Percentiles rank a stretch among this genome's conserved stretches.
Evolutionary conservation across 352 stramenopile species (phyloP).

Genomic region (Saprolegnia parasitica): DNA sequence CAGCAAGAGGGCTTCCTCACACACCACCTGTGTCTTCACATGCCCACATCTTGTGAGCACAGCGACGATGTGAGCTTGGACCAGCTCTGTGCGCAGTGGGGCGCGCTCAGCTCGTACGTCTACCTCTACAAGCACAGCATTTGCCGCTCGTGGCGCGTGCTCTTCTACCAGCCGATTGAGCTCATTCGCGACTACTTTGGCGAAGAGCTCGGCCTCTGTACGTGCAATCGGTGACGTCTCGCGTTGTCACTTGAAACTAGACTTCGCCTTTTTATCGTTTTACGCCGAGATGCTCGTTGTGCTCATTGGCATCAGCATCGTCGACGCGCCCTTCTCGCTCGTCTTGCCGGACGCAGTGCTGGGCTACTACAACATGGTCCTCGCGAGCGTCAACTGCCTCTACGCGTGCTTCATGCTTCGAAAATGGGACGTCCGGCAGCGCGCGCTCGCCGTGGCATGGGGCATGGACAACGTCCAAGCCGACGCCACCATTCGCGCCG

Average conservation of each 20-base stretch:
- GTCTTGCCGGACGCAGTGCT: slow-evolving; percentile 1
- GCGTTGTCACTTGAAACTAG: slow-evolving; percentile 29
- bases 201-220: slow-evolving; percentile 73
- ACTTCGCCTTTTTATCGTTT: slow-evolving; percentile 64
- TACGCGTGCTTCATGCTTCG: slow-evolving; percentile 49
- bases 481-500: slow-evolving; percentile 35
- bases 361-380: slow-evolving; percentile 32
- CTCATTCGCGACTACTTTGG: slow-evolving; percentile 78
- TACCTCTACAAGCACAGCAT: slow-evolving; percentile 31
- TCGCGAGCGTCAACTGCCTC: slow-evolving; percentile 46
- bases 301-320: slow-evolving; percentile 24
- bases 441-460: slow-evolving; percentile 43
- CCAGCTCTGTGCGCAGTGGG: slow-evolving; percentile 52
- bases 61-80: slow-evolving; percentile 60
- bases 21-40: slow-evolving; percentile 58
- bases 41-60: slow-evolving; percentile 43
- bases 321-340: background rate
- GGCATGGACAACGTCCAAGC: slow-evolving; percentile 38
- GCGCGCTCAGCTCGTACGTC: slow-evolving; percentile 35
- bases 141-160: slow-evolving; percentile 28
- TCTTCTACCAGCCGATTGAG: slow-evolving; percentile 42
- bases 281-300: slow-evolving; percentile 43
- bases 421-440: slow-evolving; percentile 57
- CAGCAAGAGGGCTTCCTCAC: slow-evolving; percentile 42
- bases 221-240: slow-evolving; percentile 21